A percentile compares a stretch with the other conserved stretches of the same genome.
Evolutionary conservation across 768 basidiomycete species (phyloP).

Genomic region (Boletus speciosus): DNA sequence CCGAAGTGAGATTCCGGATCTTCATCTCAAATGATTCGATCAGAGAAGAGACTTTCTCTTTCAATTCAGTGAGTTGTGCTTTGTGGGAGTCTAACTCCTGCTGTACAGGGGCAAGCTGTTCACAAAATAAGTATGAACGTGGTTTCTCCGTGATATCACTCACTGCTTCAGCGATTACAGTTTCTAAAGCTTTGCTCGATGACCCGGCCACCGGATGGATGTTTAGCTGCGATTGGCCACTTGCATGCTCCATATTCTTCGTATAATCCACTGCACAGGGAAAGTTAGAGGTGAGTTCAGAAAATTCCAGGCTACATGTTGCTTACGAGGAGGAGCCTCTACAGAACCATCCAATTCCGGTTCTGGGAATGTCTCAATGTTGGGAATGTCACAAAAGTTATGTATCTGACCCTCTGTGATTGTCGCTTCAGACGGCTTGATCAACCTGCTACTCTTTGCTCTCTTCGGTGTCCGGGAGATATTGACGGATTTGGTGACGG

Average conservation of each 20-base stretch:
- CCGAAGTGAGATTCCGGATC: conserved; percentile 35
- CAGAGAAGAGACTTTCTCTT: conserved; percentile 28
- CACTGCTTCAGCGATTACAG: conserved; percentile 28
- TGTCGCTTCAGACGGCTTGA: conserved; percentile 51
- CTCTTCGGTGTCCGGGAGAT: conserved; percentile 45
- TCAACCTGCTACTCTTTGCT: conserved; percentile 46
- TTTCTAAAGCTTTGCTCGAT: conserved; percentile 14
- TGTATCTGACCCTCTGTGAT: conserved; percentile 49
- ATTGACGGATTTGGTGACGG: conserved; percentile 57
- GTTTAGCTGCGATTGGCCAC: conserved; percentile 4
- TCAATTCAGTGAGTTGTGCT: conserved; percentile 39
- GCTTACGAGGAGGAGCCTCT: conserved; percentile 14
- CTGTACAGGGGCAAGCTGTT: conserved; percentile 50
- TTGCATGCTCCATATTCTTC: not conserved
- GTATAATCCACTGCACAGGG: conserved; percentile 4
- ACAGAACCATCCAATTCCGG: conserved; percentile 19
- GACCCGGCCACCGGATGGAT: not conserved
- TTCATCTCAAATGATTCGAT: conserved; percentile 34
- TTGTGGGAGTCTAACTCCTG: conserved; percentile 47
- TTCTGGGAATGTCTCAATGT: conserved; percentile 22
- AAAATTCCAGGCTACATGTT: not conserved
- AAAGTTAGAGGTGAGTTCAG: not conserved
- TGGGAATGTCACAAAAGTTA: not conserved
- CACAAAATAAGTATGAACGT: conserved; percentile 4
- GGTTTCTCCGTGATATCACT: conserved; percentile 8